phyloP scores from a whole-genome alignment of 495 filamentous ascomycete genomes.

The Xylaria bambusicola region DNA sequence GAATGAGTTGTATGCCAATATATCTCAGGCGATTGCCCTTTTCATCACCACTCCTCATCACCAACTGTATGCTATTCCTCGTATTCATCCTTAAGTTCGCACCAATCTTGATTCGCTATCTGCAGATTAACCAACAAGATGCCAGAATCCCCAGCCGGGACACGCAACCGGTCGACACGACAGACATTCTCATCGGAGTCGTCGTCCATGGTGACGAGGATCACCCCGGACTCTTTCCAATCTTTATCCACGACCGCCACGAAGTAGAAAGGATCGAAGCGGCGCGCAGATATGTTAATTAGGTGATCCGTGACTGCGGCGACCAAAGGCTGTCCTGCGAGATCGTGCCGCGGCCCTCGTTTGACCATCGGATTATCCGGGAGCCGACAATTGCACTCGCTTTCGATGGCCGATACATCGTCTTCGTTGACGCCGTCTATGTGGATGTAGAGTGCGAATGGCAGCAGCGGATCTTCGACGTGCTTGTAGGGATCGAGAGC shows the following conservation, averaged over 20 bases:
- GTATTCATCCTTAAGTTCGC: slow-evolving; percentile 4
- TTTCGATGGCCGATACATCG: neutral
- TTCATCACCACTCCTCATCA: neutral
- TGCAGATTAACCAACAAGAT: slow-evolving; percentile 3
- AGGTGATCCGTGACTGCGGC: neutral
- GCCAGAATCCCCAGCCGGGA: neutral
- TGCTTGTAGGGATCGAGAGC: neutral
- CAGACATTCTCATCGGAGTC: neutral
- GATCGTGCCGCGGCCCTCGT: neutral
- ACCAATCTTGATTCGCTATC: slow-evolving; percentile 15
- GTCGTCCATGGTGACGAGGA: neutral
- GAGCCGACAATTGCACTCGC: neutral
- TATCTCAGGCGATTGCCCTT: too few relatives aligned
- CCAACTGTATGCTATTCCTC: neutral
- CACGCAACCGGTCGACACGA: neutral
- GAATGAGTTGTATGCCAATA: too few relatives aligned
- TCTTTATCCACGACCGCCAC: neutral
- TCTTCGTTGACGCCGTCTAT: neutral
- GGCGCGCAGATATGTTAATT: neutral
- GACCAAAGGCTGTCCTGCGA: neutral
- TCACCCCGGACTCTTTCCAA: neutral
- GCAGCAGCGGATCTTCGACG: neutral
- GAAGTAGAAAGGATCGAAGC: slow-evolving; percentile 4
- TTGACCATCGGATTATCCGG: neutral
- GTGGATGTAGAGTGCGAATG: slow-evolving; percentile 4